Base-by-base conservation (phyloP, 177 flowering plant species). In the Vitis hybrid region DNA sequence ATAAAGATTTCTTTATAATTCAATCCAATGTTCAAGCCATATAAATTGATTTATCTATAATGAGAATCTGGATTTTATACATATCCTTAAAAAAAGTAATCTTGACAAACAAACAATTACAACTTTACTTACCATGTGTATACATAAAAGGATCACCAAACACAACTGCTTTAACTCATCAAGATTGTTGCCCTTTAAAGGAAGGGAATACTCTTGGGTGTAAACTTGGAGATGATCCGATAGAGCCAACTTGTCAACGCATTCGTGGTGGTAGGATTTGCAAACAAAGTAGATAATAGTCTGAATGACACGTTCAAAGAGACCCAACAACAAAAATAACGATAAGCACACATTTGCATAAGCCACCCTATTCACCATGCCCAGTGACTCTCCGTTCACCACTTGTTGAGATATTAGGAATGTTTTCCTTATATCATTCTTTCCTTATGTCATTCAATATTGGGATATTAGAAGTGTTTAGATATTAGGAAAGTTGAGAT, bases 241-340 rank as follows among this genome's bases (percentile, higher is more conserved):
- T 5, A 88, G 72, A 1, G 72, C 57, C n/a, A 82, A 74, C 62
- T 83, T 86, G 64, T 88, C 87, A 30, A 88, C 81, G 16, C 60
- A 81, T 60, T 88, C 85, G 54, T 82, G 84, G 68, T 88, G 90
- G 40, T 83, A 81, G 0, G 87, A 83, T 46, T 88, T 88, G 80
- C 90, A 86, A 11, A 86, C 85, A 32, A 83, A 82, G 66, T 88
- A 88, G 4, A 85, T 32, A 46, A 88, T 76, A 0, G 86, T 85
- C 24, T 88, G 82, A 5, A 81, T 52, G 1, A 86, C 85, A 4
- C 78, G 70, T 30, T 73, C 81, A n/a, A 82, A 74, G n/a, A 86
- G 32, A 12, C 70, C 7, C 70, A 81, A 48, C 68, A 8, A 55
- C 11, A 68, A 16, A 11, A 83, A 52, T 64, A 81, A 24, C 68